These are phyloP conservation scores for Phaeosphaeriaceae sp. DNA, from an alignment of 2,329 filamentous ascomycete species.

Conservation along the genomic window DNA sequence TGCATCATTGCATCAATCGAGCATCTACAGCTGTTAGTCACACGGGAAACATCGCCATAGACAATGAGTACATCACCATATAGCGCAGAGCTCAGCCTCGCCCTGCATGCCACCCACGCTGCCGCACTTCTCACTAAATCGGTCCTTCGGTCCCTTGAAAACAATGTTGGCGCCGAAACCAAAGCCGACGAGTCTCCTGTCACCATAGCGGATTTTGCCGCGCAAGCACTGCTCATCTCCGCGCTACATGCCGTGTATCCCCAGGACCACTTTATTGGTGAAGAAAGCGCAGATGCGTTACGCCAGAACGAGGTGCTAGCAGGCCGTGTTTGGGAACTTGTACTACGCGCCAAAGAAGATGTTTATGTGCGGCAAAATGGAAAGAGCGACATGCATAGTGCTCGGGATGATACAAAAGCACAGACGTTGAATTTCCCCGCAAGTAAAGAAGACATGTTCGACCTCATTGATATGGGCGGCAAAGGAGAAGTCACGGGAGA, in stretches of 20 bases:
- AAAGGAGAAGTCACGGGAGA: slow-evolving; percentile 55
- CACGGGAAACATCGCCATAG: neutral
- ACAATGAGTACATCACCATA: slow-evolving; percentile 21
- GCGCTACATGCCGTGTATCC: slow-evolving; percentile 63
- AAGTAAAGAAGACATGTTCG: slow-evolving; percentile 63
- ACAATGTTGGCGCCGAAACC: slow-evolving; percentile 55
- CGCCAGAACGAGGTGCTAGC: slow-evolving; percentile 57
- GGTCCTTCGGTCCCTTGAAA: slow-evolving; percentile 57
- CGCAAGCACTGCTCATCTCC: slow-evolving; percentile 66
- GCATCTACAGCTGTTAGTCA: neutral
- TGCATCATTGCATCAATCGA: neutral
- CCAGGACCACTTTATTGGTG: slow-evolving; percentile 64
- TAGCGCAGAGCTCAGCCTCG: slow-evolving; percentile 38
- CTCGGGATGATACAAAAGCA: slow-evolving; percentile 9
- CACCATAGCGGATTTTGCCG: slow-evolving; percentile 68
- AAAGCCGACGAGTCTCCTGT: slow-evolving; percentile 67
- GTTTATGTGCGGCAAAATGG: slow-evolving; percentile 32
- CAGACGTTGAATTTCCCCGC: slow-evolving; percentile 42
- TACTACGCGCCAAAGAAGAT: slow-evolving; percentile 45
- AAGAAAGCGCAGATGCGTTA: slow-evolving; percentile 64
- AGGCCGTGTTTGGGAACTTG: slow-evolving; percentile 63
- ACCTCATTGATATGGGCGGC: slow-evolving; percentile 68
- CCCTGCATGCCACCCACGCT: slow-evolving; percentile 57
- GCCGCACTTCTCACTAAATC: slow-evolving; percentile 65
- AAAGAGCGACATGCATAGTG: slow-evolving; percentile 29